These are phyloP conservation scores for Cryomyces minteri DNA, from an alignment of 495 filamentous ascomycete genomes.

Conservation along the genomic window DNA sequence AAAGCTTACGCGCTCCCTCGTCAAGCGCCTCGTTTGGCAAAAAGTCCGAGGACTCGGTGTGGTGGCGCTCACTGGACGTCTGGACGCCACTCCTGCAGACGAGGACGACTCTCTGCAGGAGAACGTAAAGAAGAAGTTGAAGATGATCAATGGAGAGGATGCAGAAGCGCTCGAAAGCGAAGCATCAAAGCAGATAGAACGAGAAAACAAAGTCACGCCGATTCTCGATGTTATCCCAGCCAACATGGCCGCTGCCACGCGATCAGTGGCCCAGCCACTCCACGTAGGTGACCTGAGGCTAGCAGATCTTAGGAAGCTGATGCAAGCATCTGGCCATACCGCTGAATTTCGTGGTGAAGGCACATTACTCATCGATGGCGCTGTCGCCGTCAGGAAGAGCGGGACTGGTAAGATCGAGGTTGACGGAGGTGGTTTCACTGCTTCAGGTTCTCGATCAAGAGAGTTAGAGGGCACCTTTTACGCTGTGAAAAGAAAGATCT, in stretches of 20 bases:
- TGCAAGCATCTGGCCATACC: constrained; percentile 65
- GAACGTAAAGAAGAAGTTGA: constrained; percentile 44
- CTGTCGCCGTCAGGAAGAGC: constrained; percentile 75
- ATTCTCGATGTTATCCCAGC: constrained; percentile 61
- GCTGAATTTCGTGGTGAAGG: constrained; percentile 92
- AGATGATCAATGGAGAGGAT: constrained; percentile 33
- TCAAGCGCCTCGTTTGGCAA: constrained; percentile 82
- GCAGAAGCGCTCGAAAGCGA: constrained; percentile 15
- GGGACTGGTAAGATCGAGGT: constrained; percentile 77
- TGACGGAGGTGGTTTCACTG: constrained; percentile 35
- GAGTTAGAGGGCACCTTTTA: constrained; percentile 7
- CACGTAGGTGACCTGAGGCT: constrained; percentile 89
- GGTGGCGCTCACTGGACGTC: constrained; percentile 61
- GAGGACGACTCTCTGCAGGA: constrained; percentile 17
- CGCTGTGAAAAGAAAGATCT: constrained; percentile 9
- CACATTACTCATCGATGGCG: constrained; percentile 71
- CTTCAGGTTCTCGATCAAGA: not conserved
- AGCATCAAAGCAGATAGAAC: constrained; percentile 3
- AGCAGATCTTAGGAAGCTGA: constrained; percentile 67
- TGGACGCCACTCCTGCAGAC: constrained; percentile 17
- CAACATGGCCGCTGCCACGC: constrained; percentile 56
- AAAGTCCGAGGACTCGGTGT: constrained; percentile 77
- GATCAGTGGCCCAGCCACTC: constrained; percentile 66
- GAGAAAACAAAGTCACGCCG: constrained; percentile 26
- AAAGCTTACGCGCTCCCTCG: constrained; percentile 65